Evolutionary conservation across 1,284 basidiomycete species (phyloP).

Genomic region (Ganoderma lucidum): DNA sequence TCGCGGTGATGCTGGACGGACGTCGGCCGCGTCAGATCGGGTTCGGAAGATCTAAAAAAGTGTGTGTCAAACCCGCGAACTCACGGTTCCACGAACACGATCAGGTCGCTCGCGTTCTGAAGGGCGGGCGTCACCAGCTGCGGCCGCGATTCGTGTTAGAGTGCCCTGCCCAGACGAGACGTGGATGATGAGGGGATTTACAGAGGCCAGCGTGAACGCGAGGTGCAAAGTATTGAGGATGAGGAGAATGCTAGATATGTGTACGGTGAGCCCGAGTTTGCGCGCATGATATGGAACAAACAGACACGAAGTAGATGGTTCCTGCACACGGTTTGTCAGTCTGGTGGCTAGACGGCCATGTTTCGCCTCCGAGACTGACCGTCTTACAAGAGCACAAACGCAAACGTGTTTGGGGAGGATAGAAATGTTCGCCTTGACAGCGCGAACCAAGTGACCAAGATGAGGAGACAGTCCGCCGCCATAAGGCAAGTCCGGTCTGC

Average conservation of each 20-base stretch:
- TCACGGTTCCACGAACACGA: conserved; percentile 11
- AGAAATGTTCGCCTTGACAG: neutral
- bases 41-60: too few species aligned
- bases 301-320: conserved; percentile 13
- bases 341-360: neutral
- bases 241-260: neutral
- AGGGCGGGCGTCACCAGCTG: neutral
- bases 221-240: conserved; percentile 18
- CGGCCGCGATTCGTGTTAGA: neutral
- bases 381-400: conserved; percentile 1
- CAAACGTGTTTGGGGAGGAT: neutral
- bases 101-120: conserved; percentile 9
- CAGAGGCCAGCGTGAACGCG: conserved; percentile 6
- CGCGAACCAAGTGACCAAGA: neutral
- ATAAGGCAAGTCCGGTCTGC: neutral
- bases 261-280: neutral
- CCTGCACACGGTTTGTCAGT: neutral
- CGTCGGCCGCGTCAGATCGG: neutral
- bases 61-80: neutral
- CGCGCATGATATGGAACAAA: neutral
- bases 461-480: conserved; percentile 6
- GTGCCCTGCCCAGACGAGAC: too few species aligned
- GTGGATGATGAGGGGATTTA: neutral
- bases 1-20: conserved; percentile 8
- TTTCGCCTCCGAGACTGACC: neutral